Percentiles rank a stretch among this genome's conserved stretches.
Evolutionary conservation across 2,329 filamentous ascomycete species (phyloP).

Genomic region (Atkinsonella texensis): DNA sequence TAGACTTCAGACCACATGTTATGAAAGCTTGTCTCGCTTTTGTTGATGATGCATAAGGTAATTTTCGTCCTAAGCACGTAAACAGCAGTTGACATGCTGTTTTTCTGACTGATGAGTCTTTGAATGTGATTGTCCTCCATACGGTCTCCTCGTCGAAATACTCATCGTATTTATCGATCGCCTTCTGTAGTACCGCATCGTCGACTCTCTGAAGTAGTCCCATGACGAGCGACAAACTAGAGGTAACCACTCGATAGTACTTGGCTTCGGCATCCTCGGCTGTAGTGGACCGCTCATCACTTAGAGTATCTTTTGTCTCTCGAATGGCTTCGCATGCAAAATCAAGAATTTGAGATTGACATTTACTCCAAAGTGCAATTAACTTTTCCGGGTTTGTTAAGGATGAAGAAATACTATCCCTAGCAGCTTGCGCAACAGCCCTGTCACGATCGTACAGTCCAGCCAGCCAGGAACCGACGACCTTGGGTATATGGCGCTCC

Average conservation of each 20-base stretch:
- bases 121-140: conserved; percentile 54
- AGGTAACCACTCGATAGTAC: conserved; percentile 60
- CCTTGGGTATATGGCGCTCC: conserved; percentile 62
- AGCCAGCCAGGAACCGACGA: conserved; percentile 83
- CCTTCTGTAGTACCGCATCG: conserved; percentile 43
- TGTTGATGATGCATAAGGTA: conserved; percentile 36
- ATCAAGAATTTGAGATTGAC: conserved; percentile 67
- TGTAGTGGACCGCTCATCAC: conserved; percentile 76
- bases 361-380: conserved; percentile 64
- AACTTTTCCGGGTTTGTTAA: conserved; percentile 73
- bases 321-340: conserved; percentile 71
- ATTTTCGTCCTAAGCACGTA: conserved; percentile 33
- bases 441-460: conserved; percentile 81
- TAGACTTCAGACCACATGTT: conserved; percentile 58
- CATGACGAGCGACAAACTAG: conserved; percentile 42
- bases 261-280: conserved; percentile 78
- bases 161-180: conserved; percentile 48
- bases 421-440: conserved; percentile 61
- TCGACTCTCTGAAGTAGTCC: conserved; percentile 36
- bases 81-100: conserved; percentile 39
- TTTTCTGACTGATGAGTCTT: conserved; percentile 41
- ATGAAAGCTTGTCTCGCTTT: conserved; percentile 50
- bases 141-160: conserved; percentile 55
- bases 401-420: conserved; percentile 62
- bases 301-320: conserved; percentile 72